phyloP scores from a whole-genome alignment of 108 stramenopile species.

The Aurantiochytrium sp. region DNA sequence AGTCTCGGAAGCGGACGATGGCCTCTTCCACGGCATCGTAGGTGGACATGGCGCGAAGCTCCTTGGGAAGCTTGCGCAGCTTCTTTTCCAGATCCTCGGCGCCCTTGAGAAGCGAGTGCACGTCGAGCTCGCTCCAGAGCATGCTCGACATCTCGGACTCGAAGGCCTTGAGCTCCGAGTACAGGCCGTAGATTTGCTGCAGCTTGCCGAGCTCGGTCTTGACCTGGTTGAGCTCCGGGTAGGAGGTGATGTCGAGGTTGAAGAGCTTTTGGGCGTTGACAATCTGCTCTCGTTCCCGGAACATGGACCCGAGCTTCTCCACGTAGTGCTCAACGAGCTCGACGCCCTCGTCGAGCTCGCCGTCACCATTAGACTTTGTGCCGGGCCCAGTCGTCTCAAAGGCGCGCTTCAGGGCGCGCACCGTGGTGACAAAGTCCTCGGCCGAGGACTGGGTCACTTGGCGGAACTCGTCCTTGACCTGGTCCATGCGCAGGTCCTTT shows the following conservation, averaged over 20 bases:
- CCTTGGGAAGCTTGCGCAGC: slow-evolving; percentile 50
- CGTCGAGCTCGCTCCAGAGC: slow-evolving; percentile 64
- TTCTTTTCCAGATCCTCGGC: slow-evolving; percentile 54
- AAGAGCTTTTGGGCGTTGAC: slow-evolving; percentile 66
- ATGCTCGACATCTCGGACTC: slow-evolving; percentile 41
- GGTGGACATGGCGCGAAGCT: slow-evolving; percentile 54
- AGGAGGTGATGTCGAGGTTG: slow-evolving; percentile 53
- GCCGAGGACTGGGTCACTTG: slow-evolving; percentile 58
- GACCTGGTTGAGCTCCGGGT: slow-evolving; percentile 53
- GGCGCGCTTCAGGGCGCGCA: slow-evolving; percentile 22
- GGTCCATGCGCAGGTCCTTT: slow-evolving; percentile 56
- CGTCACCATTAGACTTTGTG: slow-evolving; percentile 32
- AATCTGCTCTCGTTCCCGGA: slow-evolving; percentile 40
- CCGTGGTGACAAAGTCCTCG: slow-evolving; percentile 46
- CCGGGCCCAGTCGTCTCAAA: slow-evolving; percentile 54
- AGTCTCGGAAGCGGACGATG: slow-evolving; percentile 61
- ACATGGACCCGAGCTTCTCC: slow-evolving; percentile 26
- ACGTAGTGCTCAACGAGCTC: slow-evolving; percentile 49
- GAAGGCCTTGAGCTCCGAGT: slow-evolving; percentile 57
- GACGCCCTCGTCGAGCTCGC: slow-evolving; percentile 59
- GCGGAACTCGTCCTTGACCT: slow-evolving; percentile 60
- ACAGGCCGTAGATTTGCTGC: slow-evolving; percentile 48
- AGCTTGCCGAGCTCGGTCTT: slow-evolving; percentile 44
- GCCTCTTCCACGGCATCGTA: slow-evolving; percentile 51
- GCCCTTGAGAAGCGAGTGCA: slow-evolving; percentile 44